These are phyloP conservation scores for Edaphochlamys debaryana DNA, from an alignment of 139 green algal species.

Conservation along the genomic window DNA sequence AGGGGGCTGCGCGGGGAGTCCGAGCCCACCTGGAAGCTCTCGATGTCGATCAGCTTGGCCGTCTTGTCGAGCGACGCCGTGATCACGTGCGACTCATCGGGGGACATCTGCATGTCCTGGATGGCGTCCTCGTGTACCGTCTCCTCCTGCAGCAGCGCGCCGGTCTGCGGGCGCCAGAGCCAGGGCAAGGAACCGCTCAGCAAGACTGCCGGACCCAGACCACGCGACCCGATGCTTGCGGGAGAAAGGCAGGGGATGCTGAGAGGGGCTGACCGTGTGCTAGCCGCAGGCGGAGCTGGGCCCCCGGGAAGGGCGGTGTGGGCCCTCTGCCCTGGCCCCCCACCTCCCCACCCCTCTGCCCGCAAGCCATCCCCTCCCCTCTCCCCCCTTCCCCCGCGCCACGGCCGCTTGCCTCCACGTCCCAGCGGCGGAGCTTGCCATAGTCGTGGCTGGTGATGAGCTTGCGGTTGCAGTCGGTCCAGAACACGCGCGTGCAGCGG, in stretches of 20 bases:
- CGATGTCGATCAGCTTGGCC: conserved; percentile 87
- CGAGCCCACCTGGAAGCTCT: conserved; percentile 85
- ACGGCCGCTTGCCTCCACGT: conserved; percentile 74
- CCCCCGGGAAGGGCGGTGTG: too few species aligned
- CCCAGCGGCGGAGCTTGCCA: conserved; percentile 83
- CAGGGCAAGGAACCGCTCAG: too few species aligned
- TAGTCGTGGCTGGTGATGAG: conserved; percentile 92
- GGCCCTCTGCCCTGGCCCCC: too few species aligned
- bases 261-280: too few species aligned
- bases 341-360: too few species aligned
- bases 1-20: too few species aligned
- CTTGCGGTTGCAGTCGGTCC: conserved; percentile 83
- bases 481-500: conserved; percentile 81
- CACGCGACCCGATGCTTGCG: too few species aligned
- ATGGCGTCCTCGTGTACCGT: conserved; percentile 90
- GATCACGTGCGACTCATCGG: conserved; percentile 92
- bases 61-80: conserved; percentile 95
- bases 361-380: too few species aligned
- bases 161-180: conserved; percentile 73
- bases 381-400: too few species aligned
- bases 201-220: too few species aligned
- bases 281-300: too few species aligned
- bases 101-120: conserved; percentile 76
- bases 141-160: conserved; percentile 66
- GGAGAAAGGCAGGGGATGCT: too few species aligned